Base-by-base conservation (phyloP, 441 rosid genomes). In the Eutrema salsugineum region DNA sequence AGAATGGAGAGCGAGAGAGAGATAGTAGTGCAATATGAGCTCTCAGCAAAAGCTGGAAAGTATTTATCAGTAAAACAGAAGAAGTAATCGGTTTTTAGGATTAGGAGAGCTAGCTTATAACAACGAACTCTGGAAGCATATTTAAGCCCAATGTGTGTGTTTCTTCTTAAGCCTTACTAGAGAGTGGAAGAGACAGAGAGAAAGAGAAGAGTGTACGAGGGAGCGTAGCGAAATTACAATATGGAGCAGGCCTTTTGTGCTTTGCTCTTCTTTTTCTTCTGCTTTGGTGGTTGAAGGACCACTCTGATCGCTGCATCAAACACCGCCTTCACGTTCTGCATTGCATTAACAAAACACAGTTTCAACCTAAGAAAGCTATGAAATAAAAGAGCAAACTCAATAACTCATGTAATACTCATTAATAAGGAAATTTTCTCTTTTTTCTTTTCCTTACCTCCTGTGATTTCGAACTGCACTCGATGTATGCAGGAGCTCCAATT, bases 401-500 rank as follows among this genome's bases (percentile, higher is more conserved):
- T 40, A 47, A 30, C 30, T 40, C 27, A n/a, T 61, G 30, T 30
- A 36, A 5, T 11, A 55, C 16, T 30, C 58, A 20, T 28, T 28
- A 54, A 20, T 43, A 32, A 11, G 16, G 16, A 48, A 3, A 19
- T 16, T 42, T 46, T 54, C 9, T 48, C 49, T 24, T 22, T 24
- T 24, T 24, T 24, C 4, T 24, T 53, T 6, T 38, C 22, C 57
- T 67, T 75, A 82, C 94, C 91, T 85, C 88, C 70, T 88, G 94
- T 17, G 94, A 68, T 79, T 86, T 88, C 47, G 94, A 83, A 66
- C 94, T 88, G 83, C 94, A 88, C 66, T 88, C 94, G 14, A 88
- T 84, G 77, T 88, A 88, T 33, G 88, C 83, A 67, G 91, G 87
- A 22, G 94, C 84, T 43, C 79, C 87, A 30, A 88, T 88, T 70